Evolutionary conservation across 345 rosid species (phyloP).

Genomic region (Rubroshorea leprosula): DNA sequence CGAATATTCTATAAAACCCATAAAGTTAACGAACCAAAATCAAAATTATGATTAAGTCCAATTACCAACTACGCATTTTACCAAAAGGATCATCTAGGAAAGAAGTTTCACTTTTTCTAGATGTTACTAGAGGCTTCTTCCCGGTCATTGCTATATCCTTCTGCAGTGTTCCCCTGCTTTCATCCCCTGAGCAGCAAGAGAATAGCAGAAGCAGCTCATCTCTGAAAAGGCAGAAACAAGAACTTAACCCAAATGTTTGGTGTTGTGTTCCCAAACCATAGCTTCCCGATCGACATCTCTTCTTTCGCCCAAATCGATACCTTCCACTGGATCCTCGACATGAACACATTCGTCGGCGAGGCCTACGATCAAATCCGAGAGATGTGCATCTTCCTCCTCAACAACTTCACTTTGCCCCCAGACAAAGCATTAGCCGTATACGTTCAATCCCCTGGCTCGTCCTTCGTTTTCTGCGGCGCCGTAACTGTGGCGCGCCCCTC

Average conservation of each 20-base stretch:
- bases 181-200: too few relatives aligned
- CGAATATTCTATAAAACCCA: too few relatives aligned
- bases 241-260: constrained; percentile 55
- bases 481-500: constrained; percentile 78
- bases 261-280: constrained; percentile 89
- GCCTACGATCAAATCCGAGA: constrained; percentile 78
- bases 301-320: constrained; percentile 85
- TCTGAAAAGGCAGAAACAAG: too few relatives aligned
- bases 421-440: constrained; percentile 94
- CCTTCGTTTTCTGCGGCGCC: constrained; percentile 79
- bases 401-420: constrained; percentile 70
- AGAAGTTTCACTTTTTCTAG: too few relatives aligned
- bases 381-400: constrained; percentile 76
- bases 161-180: background rate
- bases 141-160: background rate
- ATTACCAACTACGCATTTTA: too few relatives aligned
- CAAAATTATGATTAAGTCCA: too few relatives aligned
- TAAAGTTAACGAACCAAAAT: too few relatives aligned
- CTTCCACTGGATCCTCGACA: constrained; percentile 92
- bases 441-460: constrained; percentile 83
- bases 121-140: background rate
- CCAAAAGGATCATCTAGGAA: too few relatives aligned
- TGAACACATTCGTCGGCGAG: constrained; percentile 94
- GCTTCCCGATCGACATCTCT: constrained; percentile 92
- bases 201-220: background rate